A percentile compares a stretch with the other conserved stretches of the same genome.
Evolutionary conservation across 2,329 filamentous ascomycete species (phyloP).

Genomic region (Fusarium denticulatum): DNA sequence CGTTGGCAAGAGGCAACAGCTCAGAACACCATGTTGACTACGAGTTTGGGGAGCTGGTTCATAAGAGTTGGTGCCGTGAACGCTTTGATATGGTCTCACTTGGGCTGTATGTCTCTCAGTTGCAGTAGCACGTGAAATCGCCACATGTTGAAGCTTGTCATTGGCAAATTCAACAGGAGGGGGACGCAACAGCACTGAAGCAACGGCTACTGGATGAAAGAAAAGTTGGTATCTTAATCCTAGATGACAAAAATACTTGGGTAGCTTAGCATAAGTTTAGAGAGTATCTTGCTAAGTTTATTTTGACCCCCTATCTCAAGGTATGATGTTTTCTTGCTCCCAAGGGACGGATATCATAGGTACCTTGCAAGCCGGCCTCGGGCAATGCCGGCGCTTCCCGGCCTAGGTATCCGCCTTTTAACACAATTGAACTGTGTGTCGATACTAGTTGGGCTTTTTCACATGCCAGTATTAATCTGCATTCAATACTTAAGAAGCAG

Average conservation of each 20-base stretch:
- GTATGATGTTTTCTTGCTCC: background rate
- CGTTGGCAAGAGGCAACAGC: slow-evolving; percentile 30
- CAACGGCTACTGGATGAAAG: background rate
- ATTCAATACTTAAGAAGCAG: background rate
- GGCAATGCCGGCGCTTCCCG: no score
- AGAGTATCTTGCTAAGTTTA: background rate
- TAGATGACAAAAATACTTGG: background rate
- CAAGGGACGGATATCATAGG: no score
- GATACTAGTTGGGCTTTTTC: no score
- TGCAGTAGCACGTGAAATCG: slow-evolving; percentile 46
- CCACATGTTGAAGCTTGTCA: slow-evolving; percentile 41
- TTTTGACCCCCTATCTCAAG: background rate
- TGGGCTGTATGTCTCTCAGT: slow-evolving; percentile 32
- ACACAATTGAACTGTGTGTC: no score
- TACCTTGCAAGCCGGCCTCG: no score
- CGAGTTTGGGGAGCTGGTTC: slow-evolving; percentile 27
- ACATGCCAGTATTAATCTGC: slow-evolving; percentile 4
- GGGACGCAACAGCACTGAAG: slow-evolving; percentile 8
- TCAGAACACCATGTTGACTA: slow-evolving; percentile 38
- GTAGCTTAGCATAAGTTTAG: background rate
- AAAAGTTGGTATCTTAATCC: background rate
- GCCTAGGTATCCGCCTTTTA: no score
- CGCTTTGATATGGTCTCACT: slow-evolving; percentile 42
- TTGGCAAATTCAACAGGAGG: slow-evolving; percentile 14
- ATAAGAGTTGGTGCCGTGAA: slow-evolving; percentile 38